Base-by-base conservation (phyloP, 2,329 filamentous ascomycete genomes). In the Microdochium nivale region DNA sequence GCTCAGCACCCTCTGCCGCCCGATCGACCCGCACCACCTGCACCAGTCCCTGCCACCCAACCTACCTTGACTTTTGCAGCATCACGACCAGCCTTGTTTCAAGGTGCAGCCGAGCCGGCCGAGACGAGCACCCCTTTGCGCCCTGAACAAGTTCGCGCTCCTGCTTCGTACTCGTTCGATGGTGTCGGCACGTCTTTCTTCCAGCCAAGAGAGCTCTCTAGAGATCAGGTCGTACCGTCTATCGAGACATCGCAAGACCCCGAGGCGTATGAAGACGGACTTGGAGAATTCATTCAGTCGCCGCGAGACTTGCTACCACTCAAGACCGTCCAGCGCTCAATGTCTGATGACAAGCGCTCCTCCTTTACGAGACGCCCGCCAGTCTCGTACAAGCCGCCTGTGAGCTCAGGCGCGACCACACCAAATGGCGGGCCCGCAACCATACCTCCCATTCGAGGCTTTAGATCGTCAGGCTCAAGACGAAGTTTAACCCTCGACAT, bases 401-500 rank as follows among this genome's bases (percentile, higher is more conserved):
- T 63, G 50, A 62, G 52, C 55, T 59, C 62, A 40, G 57, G 56
- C 53, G 57, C 60, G 47, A 60, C 16, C 40, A 44, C 40, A 23
- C 40, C 40, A 21, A 44, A 63, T 19, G 61, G 62, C 44, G 64
- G 60, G 40, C 59, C 64, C 16, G 59, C 64, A 32, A 60, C 62
- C 24, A 70, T 80, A 40, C 76, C 78, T 16, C 78, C 78, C 8
- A 81, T 81, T 60, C 75, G 79, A 51, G 69, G 71, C 9, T 80
- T 81, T 57, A 74, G 79, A 54, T 80, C 78, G 25, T 80, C 79
- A 35, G 76, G 74, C 58, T 78, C 78, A 54, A 77, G 80, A 57
- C 78, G 74, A 64, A 80, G 77, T 62, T 66, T 76, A 24, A 67
- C 67, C 14, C 67, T 77, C 58, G 78, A 81, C 60, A 80, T 79